Evolutionary conservation across 225 moss, liverwort and hornwort genomes (phyloP).

Genomic region (Sphagnum tenellum): DNA sequence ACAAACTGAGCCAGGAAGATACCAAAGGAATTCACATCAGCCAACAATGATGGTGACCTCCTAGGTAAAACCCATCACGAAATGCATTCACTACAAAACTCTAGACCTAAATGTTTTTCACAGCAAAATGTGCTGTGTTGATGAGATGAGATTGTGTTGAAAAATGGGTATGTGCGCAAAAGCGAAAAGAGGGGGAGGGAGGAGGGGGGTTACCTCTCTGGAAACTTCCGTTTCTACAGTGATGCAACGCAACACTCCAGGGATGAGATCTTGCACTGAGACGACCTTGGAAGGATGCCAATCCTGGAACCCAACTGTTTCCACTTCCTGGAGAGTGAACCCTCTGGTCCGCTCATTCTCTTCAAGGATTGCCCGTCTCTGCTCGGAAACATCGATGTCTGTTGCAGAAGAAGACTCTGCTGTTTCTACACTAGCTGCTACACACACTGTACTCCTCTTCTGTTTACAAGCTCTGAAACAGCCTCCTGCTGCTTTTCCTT

Average conservation of each 20-base stretch:
- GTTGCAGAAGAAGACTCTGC: constrained; percentile 17
- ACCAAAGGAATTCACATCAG: no score
- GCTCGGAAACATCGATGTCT: constrained; percentile 32
- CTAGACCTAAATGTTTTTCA: no score
- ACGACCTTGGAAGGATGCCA: constrained; percentile 57
- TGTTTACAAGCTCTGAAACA: neutral
- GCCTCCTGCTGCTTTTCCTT: no score
- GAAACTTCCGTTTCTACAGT: constrained; percentile 70
- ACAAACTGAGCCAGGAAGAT: constrained; percentile 33
- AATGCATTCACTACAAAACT: no score
- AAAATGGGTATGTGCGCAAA: no score
- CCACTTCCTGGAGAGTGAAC: constrained; percentile 53
- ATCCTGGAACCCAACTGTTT: constrained; percentile 26
- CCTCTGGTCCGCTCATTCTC: constrained; percentile 28
- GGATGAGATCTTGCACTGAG: constrained; percentile 46
- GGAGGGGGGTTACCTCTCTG: constrained; percentile 44
- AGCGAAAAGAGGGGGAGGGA: no score
- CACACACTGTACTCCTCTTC: constrained; percentile 4
- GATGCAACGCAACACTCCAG: constrained; percentile 54
- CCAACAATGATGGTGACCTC: no score
- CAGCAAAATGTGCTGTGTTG: no score
- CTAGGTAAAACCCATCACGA: no score
- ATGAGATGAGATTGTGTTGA: no score
- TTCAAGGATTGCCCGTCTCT: constrained; percentile 35
- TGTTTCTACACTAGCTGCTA: constrained; percentile 16